These are phyloP conservation scores for Xylaria flabelliformis DNA, from an alignment of 495 filamentous ascomycete genomes.

Conservation along the genomic window DNA sequence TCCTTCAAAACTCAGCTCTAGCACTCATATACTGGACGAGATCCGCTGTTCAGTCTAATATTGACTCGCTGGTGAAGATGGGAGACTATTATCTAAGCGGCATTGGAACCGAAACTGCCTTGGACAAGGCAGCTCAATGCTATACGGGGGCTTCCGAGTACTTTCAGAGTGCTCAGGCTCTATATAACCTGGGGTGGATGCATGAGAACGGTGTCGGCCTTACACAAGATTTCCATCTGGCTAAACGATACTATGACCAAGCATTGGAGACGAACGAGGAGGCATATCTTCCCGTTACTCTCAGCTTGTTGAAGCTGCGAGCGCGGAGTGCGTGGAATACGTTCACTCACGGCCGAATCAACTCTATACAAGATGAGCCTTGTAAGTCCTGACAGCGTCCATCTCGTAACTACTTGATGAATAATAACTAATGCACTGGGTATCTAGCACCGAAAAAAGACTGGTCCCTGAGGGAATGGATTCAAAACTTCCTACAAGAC, in stretches of 20 bases:
- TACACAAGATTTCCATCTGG: slow-evolving; percentile 94
- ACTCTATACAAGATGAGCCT: slow-evolving; percentile 87
- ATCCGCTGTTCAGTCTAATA: slow-evolving; percentile 90
- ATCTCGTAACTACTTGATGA: not conserved
- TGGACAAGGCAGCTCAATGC: slow-evolving; percentile 90
- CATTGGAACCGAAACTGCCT: slow-evolving; percentile 72
- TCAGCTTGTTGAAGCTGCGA: slow-evolving; percentile 86
- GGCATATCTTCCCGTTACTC: slow-evolving; percentile 90
- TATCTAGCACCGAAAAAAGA: slow-evolving; percentile 66
- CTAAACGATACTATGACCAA: slow-evolving; percentile 94
- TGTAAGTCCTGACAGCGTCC: slow-evolving; percentile 58
- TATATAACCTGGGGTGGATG: slow-evolving; percentile 99
- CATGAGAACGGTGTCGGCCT: slow-evolving; percentile 96
- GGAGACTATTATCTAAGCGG: slow-evolving; percentile 93
- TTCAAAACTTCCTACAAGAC: slow-evolving; percentile 80
- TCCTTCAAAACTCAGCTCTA: slow-evolving; percentile 74
- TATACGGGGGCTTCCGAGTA: slow-evolving; percentile 91
- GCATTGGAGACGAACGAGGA: slow-evolving; percentile 90
- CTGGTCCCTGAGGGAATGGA: slow-evolving; percentile 82
- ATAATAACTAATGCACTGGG: slow-evolving; percentile 22
- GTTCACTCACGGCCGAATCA: slow-evolving; percentile 84
- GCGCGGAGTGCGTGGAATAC: slow-evolving; percentile 91
- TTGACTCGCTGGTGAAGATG: slow-evolving; percentile 96
- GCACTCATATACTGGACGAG: slow-evolving; percentile 97
- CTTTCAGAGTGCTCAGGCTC: slow-evolving; percentile 88